Percentiles rank a stretch among this genome's conserved stretches.
Evolutionary conservation across 192 early-diverging fungal genomes (phyloP).

Genomic region (Linnemannia elongata): DNA sequence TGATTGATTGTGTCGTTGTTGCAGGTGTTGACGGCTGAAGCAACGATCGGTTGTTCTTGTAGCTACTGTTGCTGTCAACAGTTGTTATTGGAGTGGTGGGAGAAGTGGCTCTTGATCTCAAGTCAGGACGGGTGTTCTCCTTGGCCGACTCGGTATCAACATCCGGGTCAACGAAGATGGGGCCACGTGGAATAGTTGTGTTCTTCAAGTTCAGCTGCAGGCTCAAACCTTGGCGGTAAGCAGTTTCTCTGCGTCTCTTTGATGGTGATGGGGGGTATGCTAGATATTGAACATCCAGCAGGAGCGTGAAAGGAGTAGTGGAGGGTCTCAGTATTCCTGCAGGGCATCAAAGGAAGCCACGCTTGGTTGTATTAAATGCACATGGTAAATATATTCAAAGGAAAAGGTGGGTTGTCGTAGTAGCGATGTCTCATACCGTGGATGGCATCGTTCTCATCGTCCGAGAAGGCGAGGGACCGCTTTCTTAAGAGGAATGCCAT

Average conservation of each 20-base stretch:
- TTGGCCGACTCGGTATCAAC: not conserved
- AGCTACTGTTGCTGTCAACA: not conserved
- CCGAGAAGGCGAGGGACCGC: slow-evolving; percentile 16
- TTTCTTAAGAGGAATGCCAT: slow-evolving; percentile 21
- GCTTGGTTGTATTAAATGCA: too few relatives aligned
- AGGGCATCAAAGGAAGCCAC: not conserved
- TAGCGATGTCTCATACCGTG: not conserved
- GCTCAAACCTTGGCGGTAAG: slow-evolving; percentile 3
- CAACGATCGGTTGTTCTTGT: not conserved
- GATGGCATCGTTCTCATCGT: slow-evolving; percentile 12
- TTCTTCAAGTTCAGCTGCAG: not conserved
- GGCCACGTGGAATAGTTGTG: not conserved
- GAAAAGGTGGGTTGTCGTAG: not conserved
- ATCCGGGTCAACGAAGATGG: slow-evolving; percentile 1
- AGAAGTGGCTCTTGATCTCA: not conserved
- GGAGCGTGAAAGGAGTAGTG: not conserved
- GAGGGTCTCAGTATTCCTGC: not conserved
- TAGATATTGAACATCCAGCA: not conserved
- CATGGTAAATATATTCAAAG: not conserved
- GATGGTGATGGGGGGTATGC: slow-evolving; percentile 8
- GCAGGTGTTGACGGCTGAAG: not conserved
- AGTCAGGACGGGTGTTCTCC: not conserved
- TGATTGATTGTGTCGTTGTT: slow-evolving; percentile 4
- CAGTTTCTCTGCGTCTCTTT: slow-evolving; percentile 8
- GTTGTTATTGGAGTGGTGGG: not conserved